Conservation (phyloP, 1,139 yeast species). For the Kluyveromyces sp. region DNA sequence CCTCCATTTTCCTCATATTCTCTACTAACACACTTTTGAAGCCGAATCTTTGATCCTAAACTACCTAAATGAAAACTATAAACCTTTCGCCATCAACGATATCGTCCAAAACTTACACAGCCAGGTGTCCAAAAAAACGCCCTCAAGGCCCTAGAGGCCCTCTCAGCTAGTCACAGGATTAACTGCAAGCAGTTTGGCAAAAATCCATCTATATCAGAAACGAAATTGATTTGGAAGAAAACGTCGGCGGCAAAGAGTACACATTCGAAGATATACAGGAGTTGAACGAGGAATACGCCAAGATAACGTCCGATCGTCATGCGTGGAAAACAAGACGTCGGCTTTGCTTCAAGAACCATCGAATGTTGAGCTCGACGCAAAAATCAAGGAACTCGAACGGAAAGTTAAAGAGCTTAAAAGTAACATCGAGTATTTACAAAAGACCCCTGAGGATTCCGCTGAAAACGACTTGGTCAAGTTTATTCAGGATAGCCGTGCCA, state of each 20-base stretch:
- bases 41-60: slow-evolving; percentile 17
- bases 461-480: slow-evolving; percentile 8
- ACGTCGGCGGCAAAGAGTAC: slow-evolving; percentile 10
- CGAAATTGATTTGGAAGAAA: slow-evolving; percentile 17
- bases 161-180: slow-evolving; percentile 26
- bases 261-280: slow-evolving; percentile 15
- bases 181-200: slow-evolving; percentile 34
- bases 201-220: slow-evolving; percentile 31
- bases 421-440: slow-evolving; percentile 9
- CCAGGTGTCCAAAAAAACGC: slow-evolving; percentile 28
- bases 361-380: slow-evolving; percentile 12
- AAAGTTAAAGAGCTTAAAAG: slow-evolving; percentile 8
- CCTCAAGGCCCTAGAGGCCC: slow-evolving; percentile 26
- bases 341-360: slow-evolving; percentile 13
- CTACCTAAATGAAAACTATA: slow-evolving; percentile 34
- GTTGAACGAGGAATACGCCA: slow-evolving; percentile 16
- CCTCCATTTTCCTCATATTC: not conserved
- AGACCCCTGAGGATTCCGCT: slow-evolving; percentile 15
- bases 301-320: slow-evolving; percentile 15
- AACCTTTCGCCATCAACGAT: slow-evolving; percentile 36
- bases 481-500: slow-evolving; percentile 9
- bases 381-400: slow-evolving; percentile 7
- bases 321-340: slow-evolving; percentile 11
- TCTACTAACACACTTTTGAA: slow-evolving; percentile 4
- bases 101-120: slow-evolving; percentile 34